These are phyloP conservation scores for Talaromyces wortmannii DNA, from an alignment of 495 filamentous ascomycete genomes.

Conservation along the genomic window DNA sequence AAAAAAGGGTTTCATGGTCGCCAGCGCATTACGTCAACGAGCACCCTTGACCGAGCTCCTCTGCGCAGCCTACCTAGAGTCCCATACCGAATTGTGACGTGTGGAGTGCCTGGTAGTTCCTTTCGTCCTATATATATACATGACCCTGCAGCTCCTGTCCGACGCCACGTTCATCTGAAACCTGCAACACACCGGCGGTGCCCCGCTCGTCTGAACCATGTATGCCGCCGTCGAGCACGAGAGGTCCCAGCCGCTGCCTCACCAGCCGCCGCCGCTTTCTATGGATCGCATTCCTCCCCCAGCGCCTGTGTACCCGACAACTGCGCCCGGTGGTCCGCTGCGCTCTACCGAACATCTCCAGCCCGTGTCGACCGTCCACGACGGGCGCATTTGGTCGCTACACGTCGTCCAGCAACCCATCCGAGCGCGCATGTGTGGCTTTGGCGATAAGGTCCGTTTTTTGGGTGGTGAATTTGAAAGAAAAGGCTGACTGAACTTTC, in stretches of 20 bases:
- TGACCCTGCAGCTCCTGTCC: too few species aligned
- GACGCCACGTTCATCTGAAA: too few species aligned
- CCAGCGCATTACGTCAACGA: too few species aligned
- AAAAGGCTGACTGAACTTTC: neutral
- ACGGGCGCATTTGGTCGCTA: conserved; percentile 56
- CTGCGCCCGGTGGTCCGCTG: conserved; percentile 24
- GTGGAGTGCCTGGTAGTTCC: too few species aligned
- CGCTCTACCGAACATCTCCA: conserved; percentile 28
- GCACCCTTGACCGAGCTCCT: too few species aligned
- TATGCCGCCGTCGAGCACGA: conserved; percentile 34
- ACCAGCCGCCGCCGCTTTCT: conserved; percentile 33
- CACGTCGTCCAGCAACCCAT: conserved; percentile 87
- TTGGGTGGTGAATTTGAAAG: neutral
- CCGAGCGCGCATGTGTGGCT: conserved; percentile 96
- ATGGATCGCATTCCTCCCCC: conserved; percentile 42
- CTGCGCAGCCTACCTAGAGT: too few species aligned
- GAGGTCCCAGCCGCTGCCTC: conserved; percentile 31
- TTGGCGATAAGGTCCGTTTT: conserved; percentile 83
- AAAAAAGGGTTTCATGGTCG: too few species aligned
- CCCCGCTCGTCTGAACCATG: conserved; percentile 23
- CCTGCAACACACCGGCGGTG: neutral
- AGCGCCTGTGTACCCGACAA: conserved; percentile 32
- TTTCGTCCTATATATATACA: too few species aligned
- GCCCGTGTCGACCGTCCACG: conserved; percentile 30
- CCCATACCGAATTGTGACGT: too few species aligned